Percentiles rank a stretch among this genome's conserved stretches.
These are phyloP conservation scores for Termitomyces sp. DNA, from an alignment of 768 basidiomycete species.

Conservation along the genomic window DNA sequence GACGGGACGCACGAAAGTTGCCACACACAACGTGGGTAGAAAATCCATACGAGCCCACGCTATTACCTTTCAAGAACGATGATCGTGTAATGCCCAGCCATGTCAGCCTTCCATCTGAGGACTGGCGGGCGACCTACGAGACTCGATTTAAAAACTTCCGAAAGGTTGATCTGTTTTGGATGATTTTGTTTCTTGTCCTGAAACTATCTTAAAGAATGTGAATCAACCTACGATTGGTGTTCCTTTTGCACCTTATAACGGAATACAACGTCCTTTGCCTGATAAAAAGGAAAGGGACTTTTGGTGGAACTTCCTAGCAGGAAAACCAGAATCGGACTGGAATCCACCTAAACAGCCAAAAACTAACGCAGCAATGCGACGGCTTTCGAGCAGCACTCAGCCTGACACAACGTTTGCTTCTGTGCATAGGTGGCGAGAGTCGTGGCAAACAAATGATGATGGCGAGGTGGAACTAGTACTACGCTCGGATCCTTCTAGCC, in stretches of 20 bases:
- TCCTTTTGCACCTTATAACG: constrained; percentile 22
- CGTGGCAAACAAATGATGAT: constrained; percentile 31
- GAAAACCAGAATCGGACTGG: constrained; percentile 67
- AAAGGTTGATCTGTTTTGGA: constrained; percentile 36
- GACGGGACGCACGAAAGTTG: constrained; percentile 64
- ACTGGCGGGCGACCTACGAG: constrained; percentile 61
- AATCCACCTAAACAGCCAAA: constrained; percentile 43
- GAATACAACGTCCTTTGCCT: constrained; percentile 42
- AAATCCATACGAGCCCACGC: constrained; percentile 60
- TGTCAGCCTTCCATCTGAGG: constrained; percentile 50
- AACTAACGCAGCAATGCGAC: constrained; percentile 17
- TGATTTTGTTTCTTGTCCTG: neutral
- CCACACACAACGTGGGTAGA: constrained; percentile 59
- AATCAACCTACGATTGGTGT: constrained; percentile 55
- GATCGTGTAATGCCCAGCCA: constrained; percentile 19
- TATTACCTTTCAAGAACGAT: constrained; percentile 12
- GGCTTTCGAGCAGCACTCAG: constrained; percentile 22
- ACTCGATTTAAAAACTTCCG: constrained; percentile 61
- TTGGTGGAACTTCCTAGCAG: constrained; percentile 79
- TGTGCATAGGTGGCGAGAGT: constrained; percentile 18
- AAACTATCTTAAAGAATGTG: constrained; percentile 46
- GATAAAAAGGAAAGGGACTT: constrained; percentile 66
- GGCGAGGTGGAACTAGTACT: constrained; percentile 36
- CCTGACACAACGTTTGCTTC: constrained; percentile 20
- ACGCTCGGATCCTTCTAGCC: constrained; percentile 27